phyloP scores from a whole-genome alignment of 805 yeast species.

The Teunomyces atbi region DNA sequence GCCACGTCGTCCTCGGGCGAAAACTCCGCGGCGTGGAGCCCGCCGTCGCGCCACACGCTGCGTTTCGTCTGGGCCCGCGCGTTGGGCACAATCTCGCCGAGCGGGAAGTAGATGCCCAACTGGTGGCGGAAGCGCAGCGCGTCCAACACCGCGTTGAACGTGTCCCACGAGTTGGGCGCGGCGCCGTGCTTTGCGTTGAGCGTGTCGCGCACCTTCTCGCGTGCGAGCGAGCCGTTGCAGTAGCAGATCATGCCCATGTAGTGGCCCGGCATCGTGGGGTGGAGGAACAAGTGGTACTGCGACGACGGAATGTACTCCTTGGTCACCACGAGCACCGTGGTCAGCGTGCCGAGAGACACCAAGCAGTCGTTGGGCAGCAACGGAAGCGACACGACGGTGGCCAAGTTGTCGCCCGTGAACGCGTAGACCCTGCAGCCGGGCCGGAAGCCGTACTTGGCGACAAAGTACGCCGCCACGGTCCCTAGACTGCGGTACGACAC shows the following conservation, averaged over 20 bases:
- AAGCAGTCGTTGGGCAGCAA: conserved; percentile 72
- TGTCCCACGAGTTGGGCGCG: conserved; percentile 51
- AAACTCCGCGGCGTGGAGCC: conserved; percentile 35
- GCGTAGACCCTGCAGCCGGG: conserved; percentile 61
- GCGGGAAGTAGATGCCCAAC: conserved; percentile 80
- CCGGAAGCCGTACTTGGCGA: conserved; percentile 60
- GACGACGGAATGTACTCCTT: conserved; percentile 74
- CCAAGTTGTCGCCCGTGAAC: conserved; percentile 89
- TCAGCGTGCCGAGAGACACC: conserved; percentile 86
- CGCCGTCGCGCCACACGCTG: conserved; percentile 36
- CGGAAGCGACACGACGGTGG: conserved; percentile 82
- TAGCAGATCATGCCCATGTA: conserved; percentile 96
- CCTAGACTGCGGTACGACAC: conserved; percentile 54
- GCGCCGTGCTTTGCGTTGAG: conserved; percentile 47
- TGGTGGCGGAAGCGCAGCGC: conserved; percentile 37
- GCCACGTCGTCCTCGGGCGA: conserved; percentile 62
- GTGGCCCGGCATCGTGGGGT: conserved; percentile 72
- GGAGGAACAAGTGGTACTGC: conserved; percentile 80
- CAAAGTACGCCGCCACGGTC: conserved; percentile 57
- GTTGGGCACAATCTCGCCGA: conserved; percentile 90
- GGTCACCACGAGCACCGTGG: conserved; percentile 81
- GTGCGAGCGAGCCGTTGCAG: conserved; percentile 85
- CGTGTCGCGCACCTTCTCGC: conserved; percentile 70
- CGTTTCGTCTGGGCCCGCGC: conserved; percentile 63
- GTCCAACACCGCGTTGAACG: conserved; percentile 57